Conservation (phyloP, 2,329 filamentous ascomycete species). For the Neofusicoccum umdonicola region DNA sequence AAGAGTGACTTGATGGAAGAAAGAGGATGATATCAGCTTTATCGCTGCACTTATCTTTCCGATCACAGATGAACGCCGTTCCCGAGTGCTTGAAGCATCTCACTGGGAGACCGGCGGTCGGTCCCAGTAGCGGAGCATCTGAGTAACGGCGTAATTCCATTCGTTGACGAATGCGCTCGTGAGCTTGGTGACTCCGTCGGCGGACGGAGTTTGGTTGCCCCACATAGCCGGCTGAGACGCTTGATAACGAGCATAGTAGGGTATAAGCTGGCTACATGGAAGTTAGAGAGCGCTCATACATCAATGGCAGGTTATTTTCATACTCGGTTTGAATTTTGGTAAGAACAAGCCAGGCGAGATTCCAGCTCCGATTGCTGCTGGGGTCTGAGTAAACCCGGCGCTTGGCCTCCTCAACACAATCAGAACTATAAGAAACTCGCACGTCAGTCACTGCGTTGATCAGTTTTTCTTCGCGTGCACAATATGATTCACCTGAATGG, state of each 20-base stretch:
- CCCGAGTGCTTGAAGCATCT: background rate
- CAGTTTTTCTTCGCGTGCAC: too few species aligned
- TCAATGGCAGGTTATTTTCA: slow-evolving; percentile 29
- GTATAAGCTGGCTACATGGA: slow-evolving; percentile 54
- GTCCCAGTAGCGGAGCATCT: slow-evolving; percentile 69
- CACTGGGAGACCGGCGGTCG: slow-evolving; percentile 46
- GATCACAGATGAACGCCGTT: background rate
- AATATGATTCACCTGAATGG: slow-evolving; percentile 50
- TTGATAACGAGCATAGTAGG: slow-evolving; percentile 60
- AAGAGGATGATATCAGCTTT: background rate
- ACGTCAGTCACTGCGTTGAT: background rate
- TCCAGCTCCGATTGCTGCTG: slow-evolving; percentile 69
- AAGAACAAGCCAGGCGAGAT: slow-evolving; percentile 70
- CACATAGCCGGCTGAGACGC: slow-evolving; percentile 67
- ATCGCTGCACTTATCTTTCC: background rate
- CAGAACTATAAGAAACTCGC: slow-evolving; percentile 41
- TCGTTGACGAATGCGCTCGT: slow-evolving; percentile 63
- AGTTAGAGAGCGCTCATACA: slow-evolving; percentile 18
- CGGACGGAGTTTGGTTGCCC: slow-evolving; percentile 58
- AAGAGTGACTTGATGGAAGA: background rate
- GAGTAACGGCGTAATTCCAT: slow-evolving; percentile 63
- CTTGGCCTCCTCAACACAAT: slow-evolving; percentile 65
- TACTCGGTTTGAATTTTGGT: slow-evolving; percentile 65
- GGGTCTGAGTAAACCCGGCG: slow-evolving; percentile 62
- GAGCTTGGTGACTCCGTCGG: slow-evolving; percentile 58